Evolutionary conservation across 2,329 filamentous ascomycete species (phyloP).

Genomic region (Elsinoe arachidis): DNA sequence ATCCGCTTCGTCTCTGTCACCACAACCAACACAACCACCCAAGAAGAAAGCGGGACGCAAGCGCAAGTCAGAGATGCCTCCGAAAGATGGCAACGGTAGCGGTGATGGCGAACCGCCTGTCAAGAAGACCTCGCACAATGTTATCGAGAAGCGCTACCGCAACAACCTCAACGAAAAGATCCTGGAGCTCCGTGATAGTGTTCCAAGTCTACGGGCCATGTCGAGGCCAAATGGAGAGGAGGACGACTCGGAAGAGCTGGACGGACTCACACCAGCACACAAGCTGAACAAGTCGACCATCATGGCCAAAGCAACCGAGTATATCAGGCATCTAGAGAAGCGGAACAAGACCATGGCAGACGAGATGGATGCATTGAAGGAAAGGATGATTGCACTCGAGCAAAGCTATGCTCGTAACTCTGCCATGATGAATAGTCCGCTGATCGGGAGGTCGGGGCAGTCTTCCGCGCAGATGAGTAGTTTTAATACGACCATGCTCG

Average conservation of each 20-base stretch:
- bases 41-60: slow-evolving; percentile 30
- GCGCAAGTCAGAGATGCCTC: slow-evolving; percentile 26
- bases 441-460: slow-evolving; percentile 18
- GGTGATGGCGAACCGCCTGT: slow-evolving; percentile 41
- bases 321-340: slow-evolving; percentile 88
- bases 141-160: slow-evolving; percentile 95
- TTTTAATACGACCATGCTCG: neutral
- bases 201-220: slow-evolving; percentile 81
- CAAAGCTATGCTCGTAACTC: slow-evolving; percentile 54
- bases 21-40: slow-evolving; percentile 19
- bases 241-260: slow-evolving; percentile 69
- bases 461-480: slow-evolving; percentile 23
- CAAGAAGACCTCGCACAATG: slow-evolving; percentile 96
- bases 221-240: slow-evolving; percentile 53
- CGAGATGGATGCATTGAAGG: slow-evolving; percentile 72
- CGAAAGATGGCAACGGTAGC: slow-evolving; percentile 18
- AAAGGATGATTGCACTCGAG: slow-evolving; percentile 54
- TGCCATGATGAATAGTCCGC: slow-evolving; percentile 23
- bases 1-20: slow-evolving; percentile 26
- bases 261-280: slow-evolving; percentile 64
- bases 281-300: slow-evolving; percentile 98
- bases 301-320: slow-evolving; percentile 89
- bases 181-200: slow-evolving; percentile 79
- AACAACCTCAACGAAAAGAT: slow-evolving; percentile 98
- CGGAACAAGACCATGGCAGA: slow-evolving; percentile 73